Evolutionary conservation across 208 protist species (phyloP), one percentile per base, ranked within the genome.

Genomic region (Leishmania tropica): DNA sequence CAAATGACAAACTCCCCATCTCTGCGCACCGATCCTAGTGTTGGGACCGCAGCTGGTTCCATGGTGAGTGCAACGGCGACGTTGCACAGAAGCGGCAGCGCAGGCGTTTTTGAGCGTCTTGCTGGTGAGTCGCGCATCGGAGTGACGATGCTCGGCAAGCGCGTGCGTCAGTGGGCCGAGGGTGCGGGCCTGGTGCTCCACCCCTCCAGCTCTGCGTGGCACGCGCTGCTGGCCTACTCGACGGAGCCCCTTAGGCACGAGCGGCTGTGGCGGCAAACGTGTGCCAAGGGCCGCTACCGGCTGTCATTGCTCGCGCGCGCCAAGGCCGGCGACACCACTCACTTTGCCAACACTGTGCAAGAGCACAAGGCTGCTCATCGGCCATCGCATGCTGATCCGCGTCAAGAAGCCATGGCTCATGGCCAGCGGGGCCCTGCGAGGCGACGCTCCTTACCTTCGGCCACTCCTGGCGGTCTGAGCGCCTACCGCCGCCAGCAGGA

Each of bases 111-210:
- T 37, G 76, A 81, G 17, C 68, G 76, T 13, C 76, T 85, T 15
- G 76, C 76, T 17, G 58, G 56, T 51, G 76, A 80, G 37, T 35
- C 75, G 42, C 11, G 51, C 35, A 60, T 40, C 31, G 78, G 80
- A 62, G 58, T 28, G 37, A 78, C 81, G n/a, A 76, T 71, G 37
- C 53, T 88, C 21, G 85, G 78, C 65, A 60, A 70, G 48, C 85
- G 85, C 28, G 60, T 88, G 0, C 79, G 81, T 7, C 75, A 83
- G 40, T 90, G 83, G 87, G 84, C 87, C 0, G 56, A 75, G 54
- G 81, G 75, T 6, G 84, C 84, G 24, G 84, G 79, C 21, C 58
- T 90, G 6, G 6, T 62, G 35, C 60, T 84, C 11, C 28, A 74
- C 19, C 79, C 84, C 19, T 64, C 75, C 11, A 11, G 24, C 17